Evolutionary conservation across 257 asterid species (phyloP).

Genomic region (Solanum tacnaense): DNA sequence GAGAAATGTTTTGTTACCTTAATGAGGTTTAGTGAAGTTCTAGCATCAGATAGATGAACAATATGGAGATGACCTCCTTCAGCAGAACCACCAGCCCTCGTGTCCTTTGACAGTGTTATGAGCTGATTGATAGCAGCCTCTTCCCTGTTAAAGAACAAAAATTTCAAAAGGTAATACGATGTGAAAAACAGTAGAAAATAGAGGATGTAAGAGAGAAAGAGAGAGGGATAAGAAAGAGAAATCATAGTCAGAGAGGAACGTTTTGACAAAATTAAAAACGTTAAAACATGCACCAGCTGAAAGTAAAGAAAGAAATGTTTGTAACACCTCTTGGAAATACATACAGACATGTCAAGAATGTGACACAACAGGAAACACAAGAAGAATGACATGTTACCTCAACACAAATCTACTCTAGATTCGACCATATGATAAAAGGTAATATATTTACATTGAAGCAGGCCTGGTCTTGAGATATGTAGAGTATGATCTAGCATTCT

Average conservation of each 20-base stretch:
- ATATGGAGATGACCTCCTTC: conserved; percentile 97
- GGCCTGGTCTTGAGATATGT: conserved; percentile 89
- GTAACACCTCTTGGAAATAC: neutral
- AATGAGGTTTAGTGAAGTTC: conserved; percentile 65
- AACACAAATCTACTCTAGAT: neutral
- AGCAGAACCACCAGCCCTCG: conserved; percentile 62
- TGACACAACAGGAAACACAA: neutral
- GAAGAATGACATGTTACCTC: neutral
- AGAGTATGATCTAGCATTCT: conserved; percentile 54
- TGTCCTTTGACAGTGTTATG: conserved; percentile 41
- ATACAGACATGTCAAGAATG: neutral
- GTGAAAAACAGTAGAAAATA: neutral
- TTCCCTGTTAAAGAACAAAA: conserved; percentile 47
- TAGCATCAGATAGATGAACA: conserved; percentile 87
- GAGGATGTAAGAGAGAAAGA: neutral
- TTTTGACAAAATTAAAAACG: neutral
- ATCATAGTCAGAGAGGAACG: neutral
- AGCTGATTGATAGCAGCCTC: conserved; percentile 85
- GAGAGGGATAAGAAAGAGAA: neutral
- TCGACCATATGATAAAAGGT: neutral
- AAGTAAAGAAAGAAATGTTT: neutral
- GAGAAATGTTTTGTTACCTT: conserved; percentile 35
- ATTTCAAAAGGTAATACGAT: neutral
- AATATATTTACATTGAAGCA: conserved; percentile 48
- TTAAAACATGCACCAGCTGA: neutral